A percentile compares a stretch with the other conserved stretches of the same genome.
phyloP scores from a whole-genome alignment of 805 yeast genomes.

The Wickerhamomyces alni region DNA sequence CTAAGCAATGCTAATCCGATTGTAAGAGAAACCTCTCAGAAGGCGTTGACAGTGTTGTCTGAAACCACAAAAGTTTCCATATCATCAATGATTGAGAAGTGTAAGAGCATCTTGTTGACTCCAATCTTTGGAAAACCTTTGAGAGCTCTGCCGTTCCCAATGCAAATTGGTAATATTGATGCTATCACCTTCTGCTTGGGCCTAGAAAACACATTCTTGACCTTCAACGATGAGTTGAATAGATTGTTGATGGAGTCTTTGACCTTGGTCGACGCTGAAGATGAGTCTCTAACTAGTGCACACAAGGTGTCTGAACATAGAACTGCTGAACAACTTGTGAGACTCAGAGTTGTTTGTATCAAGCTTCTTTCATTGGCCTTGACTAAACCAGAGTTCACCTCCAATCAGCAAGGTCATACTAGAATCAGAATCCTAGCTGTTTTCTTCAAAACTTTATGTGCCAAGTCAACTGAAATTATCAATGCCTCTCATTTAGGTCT shows the following conservation, averaged over 20 bases:
- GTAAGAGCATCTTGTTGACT: constrained; percentile 73
- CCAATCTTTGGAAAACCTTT: constrained; percentile 97
- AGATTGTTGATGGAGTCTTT: constrained; percentile 84
- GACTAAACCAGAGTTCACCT: constrained; percentile 76
- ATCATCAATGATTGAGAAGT: constrained; percentile 72
- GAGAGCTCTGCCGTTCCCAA: constrained; percentile 94
- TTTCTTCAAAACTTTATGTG: constrained; percentile 87
- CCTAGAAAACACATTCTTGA: constrained; percentile 72
- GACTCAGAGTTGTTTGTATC: constrained; percentile 86
- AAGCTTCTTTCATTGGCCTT: constrained; percentile 75
- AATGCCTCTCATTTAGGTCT: constrained; percentile 92
- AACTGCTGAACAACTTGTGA: constrained; percentile 83
- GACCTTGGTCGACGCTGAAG: constrained; percentile 96
- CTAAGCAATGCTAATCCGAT: constrained; percentile 80
- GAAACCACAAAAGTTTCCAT: constrained; percentile 65
- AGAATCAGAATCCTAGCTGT: constrained; percentile 86
- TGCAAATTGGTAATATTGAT: constrained; percentile 98
- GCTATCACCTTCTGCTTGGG: constrained; percentile 91
- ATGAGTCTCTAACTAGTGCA: constrained; percentile 85
- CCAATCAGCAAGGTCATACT: constrained; percentile 69
- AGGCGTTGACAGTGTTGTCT: constrained; percentile 60
- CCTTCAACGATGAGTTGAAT: constrained; percentile 83
- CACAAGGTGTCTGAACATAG: constrained; percentile 81
- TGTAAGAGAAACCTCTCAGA: constrained; percentile 79
- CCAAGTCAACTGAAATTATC: constrained; percentile 78